phyloP scores from a whole-genome alignment of 2,329 filamentous ascomycete genomes.

The Aciculosporium take region DNA sequence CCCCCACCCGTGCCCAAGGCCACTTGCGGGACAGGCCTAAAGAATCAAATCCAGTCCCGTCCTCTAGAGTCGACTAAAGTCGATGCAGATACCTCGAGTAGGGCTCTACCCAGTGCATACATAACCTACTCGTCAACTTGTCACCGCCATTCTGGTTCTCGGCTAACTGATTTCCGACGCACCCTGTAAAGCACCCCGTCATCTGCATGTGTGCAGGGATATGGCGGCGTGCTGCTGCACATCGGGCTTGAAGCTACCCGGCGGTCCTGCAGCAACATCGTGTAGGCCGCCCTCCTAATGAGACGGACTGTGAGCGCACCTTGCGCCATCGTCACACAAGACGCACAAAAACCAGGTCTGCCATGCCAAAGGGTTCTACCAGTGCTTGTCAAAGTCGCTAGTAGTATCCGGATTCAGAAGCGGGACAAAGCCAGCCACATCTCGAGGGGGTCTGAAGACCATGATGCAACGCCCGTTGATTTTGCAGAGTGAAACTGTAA shows the following conservation, averaged over 20 bases:
- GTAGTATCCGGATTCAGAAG: constrained; percentile 4
- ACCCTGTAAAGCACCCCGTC: constrained; percentile 1
- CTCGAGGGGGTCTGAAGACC: neutral
- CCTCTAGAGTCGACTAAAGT: neutral
- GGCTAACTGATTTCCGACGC: constrained; percentile 2
- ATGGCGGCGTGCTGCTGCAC: neutral
- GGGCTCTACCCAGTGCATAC: neutral
- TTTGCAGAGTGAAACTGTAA: neutral
- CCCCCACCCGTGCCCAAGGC: neutral
- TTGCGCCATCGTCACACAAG: constrained; percentile 3
- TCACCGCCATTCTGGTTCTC: constrained; percentile 6
- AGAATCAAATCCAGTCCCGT: neutral
- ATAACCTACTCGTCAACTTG: neutral
- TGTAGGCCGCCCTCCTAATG: neutral
- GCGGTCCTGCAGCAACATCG: constrained; percentile 3
- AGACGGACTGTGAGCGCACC: neutral
- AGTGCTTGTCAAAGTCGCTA: constrained; percentile 6
- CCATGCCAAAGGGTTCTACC: constrained; percentile 3
- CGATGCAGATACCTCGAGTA: neutral
- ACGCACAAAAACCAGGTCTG: constrained; percentile 1
- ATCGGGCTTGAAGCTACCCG: neutral
- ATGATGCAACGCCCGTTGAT: neutral
- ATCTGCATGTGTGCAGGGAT: constrained; percentile 2
- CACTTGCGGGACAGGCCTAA: neutral
- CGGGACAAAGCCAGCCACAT: constrained; percentile 3